Conservation (phyloP, 202 grass and related monocot genomes). For the Tripidium arundinaceum region DNA sequence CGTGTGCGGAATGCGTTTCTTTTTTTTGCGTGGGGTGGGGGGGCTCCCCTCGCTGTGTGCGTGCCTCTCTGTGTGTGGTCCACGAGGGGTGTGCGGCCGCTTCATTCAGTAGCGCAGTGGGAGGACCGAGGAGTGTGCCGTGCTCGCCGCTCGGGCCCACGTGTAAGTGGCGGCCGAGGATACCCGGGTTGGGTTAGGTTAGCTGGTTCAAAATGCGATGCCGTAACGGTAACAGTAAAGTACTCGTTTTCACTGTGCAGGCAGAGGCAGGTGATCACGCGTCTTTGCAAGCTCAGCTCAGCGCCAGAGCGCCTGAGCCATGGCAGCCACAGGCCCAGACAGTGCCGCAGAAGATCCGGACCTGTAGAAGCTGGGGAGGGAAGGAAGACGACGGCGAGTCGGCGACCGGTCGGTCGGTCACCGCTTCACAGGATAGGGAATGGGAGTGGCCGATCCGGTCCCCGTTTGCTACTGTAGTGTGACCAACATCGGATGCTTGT, state of each 20-base stretch:
- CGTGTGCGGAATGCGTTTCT: conserved; percentile 1
- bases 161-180: not conserved
- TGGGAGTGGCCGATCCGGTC: not conserved
- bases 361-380: not conserved
- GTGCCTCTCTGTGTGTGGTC: too few relatives aligned
- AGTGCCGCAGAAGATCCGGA: not conserved
- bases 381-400: not conserved
- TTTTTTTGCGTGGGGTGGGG: not conserved
- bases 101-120: not conserved
- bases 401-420: not conserved
- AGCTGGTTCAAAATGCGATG: not conserved
- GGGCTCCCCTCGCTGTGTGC: not conserved
- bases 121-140: not conserved
- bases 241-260: not conserved
- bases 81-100: conserved; percentile 8
- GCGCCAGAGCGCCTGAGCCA: not conserved
- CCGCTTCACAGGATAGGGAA: too few relatives aligned
- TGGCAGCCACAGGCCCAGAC: not conserved
- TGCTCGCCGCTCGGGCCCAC: not conserved
- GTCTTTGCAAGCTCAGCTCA: not conserved
- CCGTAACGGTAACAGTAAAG: not conserved
- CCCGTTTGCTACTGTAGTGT: not conserved
- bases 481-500: conserved; percentile 34
- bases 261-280: not conserved
- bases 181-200: too few relatives aligned